Percentiles rank a stretch among this genome's conserved stretches.
These are phyloP conservation scores for Castanea mollissima DNA, from an alignment of 306 rosid genomes.

Conservation along the genomic window DNA sequence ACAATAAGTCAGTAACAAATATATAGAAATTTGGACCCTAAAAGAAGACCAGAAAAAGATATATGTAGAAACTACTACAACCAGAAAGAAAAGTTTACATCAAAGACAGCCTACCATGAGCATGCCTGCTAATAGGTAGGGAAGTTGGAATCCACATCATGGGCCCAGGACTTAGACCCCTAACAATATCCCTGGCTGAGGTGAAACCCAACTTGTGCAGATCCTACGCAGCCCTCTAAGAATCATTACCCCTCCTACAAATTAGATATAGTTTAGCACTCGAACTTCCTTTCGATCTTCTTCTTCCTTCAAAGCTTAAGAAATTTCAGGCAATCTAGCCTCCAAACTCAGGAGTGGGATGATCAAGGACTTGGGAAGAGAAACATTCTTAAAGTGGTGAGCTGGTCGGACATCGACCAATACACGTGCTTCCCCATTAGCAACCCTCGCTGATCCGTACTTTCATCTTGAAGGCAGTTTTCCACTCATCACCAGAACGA, in stretches of 20 bases:
- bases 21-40: not conserved
- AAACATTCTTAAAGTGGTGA: slow-evolving; percentile 87
- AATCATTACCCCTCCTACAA: slow-evolving; percentile 95
- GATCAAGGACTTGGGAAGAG: slow-evolving; percentile 76
- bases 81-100: not conserved
- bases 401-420: slow-evolving; percentile 82
- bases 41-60: not conserved
- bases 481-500: no score
- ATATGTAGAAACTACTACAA: not conserved
- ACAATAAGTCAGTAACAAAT: not conserved
- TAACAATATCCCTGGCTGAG: slow-evolving; percentile 78
- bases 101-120: not conserved
- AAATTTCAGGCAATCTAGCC: slow-evolving; percentile 52
- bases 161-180: slow-evolving; percentile 79
- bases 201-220: slow-evolving; percentile 71
- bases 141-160: slow-evolving; percentile 68
- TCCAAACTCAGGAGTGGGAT: slow-evolving; percentile 75
- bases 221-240: slow-evolving; percentile 78
- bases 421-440: slow-evolving; percentile 57
- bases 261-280: slow-evolving; percentile 48
- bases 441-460: slow-evolving; percentile 27
- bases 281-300: not conserved
- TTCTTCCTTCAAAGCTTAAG: slow-evolving; percentile 34
- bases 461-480: no score
- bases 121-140: slow-evolving; percentile 42